These are phyloP conservation scores for Acacia acuminata DNA, from an alignment of 306 rosid species.

Conservation along the genomic window DNA sequence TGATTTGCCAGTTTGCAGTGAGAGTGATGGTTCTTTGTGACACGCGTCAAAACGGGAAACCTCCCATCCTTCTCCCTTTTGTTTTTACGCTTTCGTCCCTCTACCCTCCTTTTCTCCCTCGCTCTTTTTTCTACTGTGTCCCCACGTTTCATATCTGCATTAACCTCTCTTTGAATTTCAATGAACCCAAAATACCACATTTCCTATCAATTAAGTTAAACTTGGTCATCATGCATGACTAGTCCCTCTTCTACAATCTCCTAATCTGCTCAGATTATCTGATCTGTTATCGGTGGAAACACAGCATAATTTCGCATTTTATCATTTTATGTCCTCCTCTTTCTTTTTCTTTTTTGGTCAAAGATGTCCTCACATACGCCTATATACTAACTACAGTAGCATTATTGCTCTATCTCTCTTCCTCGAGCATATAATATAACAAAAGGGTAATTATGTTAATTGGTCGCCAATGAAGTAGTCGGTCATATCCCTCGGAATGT, in stretches of 20 bases:
- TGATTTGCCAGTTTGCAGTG: neutral
- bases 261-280: no score
- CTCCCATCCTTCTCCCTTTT: neutral
- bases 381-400: neutral
- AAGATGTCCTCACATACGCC: no score
- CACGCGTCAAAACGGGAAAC: constrained; percentile 56
- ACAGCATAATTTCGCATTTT: no score
- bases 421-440: neutral
- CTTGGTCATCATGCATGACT: neutral
- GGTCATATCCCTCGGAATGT: constrained; percentile 37
- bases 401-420: neutral
- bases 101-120: neutral
- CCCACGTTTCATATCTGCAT: neutral
- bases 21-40: neutral
- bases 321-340: no score
- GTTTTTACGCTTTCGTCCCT: constrained; percentile 30
- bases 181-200: neutral
- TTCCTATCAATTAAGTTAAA: neutral
- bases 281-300: no score
- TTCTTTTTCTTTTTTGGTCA: neutral
- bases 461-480: constrained; percentile 37
- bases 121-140: neutral
- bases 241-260: no score
- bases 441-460: constrained; percentile 45
- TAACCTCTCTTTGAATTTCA: neutral